Base-by-base conservation (phyloP, 2,329 filamentous ascomycete genomes). In the Aplosporella prunicola region DNA sequence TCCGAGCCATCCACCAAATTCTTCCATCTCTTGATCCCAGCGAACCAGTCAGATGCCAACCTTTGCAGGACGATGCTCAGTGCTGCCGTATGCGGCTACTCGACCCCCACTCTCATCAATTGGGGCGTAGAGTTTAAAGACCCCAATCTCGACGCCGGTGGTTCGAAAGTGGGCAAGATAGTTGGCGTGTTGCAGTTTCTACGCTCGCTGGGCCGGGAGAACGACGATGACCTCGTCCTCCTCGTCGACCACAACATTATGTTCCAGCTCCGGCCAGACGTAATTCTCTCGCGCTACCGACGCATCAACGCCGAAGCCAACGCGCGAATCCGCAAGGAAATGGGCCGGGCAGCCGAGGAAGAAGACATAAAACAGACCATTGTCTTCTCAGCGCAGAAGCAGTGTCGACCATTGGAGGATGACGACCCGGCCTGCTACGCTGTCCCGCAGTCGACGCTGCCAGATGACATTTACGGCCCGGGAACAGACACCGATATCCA, bases 171-270 rank as follows among this genome's bases (percentile, higher is more conserved):
- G 28, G 62, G 61, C 26, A 65, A 62, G 39, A 52, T 74, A 11
- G 53, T 56, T 6, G 63, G 61, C 3, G 62, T 69, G 18, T 53
- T 66, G 39, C 53, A 63, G 8, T 74, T 69, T 39, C 54, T 76
- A 16, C 58, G 61, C 9, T 60, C 64, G 31, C 59, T 58, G 20
- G 64, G 63, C 8, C 8, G 8, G n/a, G 62, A 72, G n/a, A 59
- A 63, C 16, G 65, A 76, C 40, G 62, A 73, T 13, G 79, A 83
- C 51, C 56, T 83, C 17, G 68, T 80, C 6, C 57, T 82, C 41
- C 64, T 82, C 31, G 65, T 78, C 4, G 78, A 82, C 50, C 69
- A 74, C 50, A 75, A 82, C 42, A 65, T 76, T 1, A 74, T 76
- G 59, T 74, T 80, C 41, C 79, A 82, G 51, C 60, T 82, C 3